These are phyloP conservation scores for Pneumocystis carinii DNA, from an alignment of 1,139 yeast genomes.

Conservation along the genomic window DNA sequence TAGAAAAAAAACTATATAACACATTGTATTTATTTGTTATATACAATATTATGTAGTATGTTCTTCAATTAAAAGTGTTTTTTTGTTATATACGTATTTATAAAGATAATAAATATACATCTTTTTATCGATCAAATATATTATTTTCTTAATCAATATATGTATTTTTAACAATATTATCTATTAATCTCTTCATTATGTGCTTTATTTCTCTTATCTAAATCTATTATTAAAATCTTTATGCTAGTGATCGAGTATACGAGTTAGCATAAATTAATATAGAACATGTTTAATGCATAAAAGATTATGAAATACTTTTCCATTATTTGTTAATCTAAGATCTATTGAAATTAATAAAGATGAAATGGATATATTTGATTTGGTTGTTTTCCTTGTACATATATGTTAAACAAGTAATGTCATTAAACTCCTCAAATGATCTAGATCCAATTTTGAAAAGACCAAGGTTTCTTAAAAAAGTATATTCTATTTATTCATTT, in stretches of 20 bases:
- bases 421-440: neutral
- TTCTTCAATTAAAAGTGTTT: too few species aligned
- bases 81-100: too few species aligned
- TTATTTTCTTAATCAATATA: neutral
- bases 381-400: neutral
- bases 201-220: too few species aligned
- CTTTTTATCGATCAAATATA: neutral
- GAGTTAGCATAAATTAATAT: neutral
- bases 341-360: neutral
- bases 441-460: neutral
- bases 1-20: too few species aligned
- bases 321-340: neutral
- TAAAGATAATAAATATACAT: neutral
- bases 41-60: too few species aligned
- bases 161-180: neutral
- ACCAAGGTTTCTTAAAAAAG: neutral
- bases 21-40: too few species aligned
- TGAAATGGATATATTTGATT: neutral
- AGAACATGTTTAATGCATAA: neutral
- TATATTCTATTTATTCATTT: neutral
- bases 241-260: neutral
- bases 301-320: neutral
- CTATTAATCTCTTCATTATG: neutral
- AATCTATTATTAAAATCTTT: neutral
- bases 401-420: neutral